Percentiles rank a stretch among this genome's conserved stretches.
phyloP scores from a whole-genome alignment of 805 yeast species.

The Yamadazyma tumulicola region DNA sequence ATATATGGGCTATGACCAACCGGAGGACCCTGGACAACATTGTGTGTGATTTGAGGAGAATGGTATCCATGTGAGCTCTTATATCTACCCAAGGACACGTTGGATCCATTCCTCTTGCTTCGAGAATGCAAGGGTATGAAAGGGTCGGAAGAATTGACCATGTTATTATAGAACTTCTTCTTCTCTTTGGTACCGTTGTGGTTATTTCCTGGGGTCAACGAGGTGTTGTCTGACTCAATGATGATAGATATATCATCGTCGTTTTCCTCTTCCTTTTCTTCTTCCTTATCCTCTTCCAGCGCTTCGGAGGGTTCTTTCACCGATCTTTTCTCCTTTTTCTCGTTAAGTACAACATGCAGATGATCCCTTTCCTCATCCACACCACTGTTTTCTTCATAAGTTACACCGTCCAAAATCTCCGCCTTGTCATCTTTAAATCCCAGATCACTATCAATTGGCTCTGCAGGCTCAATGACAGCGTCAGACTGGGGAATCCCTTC shows the following conservation, averaged over 20 bases:
- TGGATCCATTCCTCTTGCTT: slow-evolving; percentile 7
- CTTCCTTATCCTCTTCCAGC: slow-evolving; percentile 15
- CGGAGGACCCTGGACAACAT: background rate
- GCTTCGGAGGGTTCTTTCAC: background rate
- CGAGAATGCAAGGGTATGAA: slow-evolving; percentile 10
- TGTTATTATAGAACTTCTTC: slow-evolving; percentile 11
- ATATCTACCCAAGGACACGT: slow-evolving; percentile 17
- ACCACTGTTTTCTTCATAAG: background rate
- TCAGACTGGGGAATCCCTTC: background rate
- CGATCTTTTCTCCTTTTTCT: background rate
- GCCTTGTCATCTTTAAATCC: no score
- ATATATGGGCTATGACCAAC: background rate
- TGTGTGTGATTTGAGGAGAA: slow-evolving; percentile 2
- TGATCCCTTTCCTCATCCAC: background rate
- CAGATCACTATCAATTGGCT: no score
- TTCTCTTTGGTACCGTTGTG: slow-evolving; percentile 9
- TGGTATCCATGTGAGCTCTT: slow-evolving; percentile 2
- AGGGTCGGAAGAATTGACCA: slow-evolving; percentile 20
- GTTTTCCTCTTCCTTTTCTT: slow-evolving; percentile 27
- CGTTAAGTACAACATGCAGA: no score
- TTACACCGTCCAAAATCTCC: no score
- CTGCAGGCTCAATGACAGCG: background rate
- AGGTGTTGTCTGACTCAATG: slow-evolving; percentile 31
- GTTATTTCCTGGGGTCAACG: slow-evolving; percentile 18
- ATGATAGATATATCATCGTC: slow-evolving; percentile 38